Evolutionary conservation across 2,329 filamentous ascomycete genomes (phyloP).

Genomic region (Nigrograna mackinnonii): DNA sequence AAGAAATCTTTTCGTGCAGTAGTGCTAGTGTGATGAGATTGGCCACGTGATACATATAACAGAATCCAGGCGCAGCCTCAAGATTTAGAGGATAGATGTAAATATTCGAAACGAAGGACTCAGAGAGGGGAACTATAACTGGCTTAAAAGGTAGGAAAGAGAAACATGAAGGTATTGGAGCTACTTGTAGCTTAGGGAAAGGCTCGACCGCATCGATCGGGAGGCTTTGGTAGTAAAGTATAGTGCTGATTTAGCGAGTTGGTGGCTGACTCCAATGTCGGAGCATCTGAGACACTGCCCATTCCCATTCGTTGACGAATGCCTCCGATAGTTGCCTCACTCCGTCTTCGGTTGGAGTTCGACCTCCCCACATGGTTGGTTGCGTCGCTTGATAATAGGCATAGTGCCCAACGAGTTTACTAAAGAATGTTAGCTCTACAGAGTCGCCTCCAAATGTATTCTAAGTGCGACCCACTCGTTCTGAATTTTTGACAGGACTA

Average conservation of each 20-base stretch:
- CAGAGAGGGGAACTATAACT: no score
- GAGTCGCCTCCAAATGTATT: neutral
- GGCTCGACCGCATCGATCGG: no score
- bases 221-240: no score
- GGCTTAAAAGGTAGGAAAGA: no score
- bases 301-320: constrained; percentile 69
- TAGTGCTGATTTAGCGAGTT: constrained; percentile 10
- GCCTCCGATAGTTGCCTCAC: constrained; percentile 63
- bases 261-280: constrained; percentile 69
- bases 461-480: constrained; percentile 59
- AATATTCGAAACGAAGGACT: no score
- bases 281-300: constrained; percentile 67
- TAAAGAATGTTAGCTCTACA: constrained; percentile 31
- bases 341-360: constrained; percentile 59
- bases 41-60: no score
- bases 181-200: no score
- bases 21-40: no score
- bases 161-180: no score
- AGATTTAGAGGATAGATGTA: no score
- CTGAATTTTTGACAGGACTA: constrained; percentile 68
- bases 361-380: constrained; percentile 72
- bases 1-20: no score
- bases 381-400: constrained; percentile 64
- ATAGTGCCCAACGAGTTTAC: constrained; percentile 64
- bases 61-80: no score